Base-by-base conservation (phyloP, 129 eudicot species). In the Helichrysum umbraculigerum region DNA sequence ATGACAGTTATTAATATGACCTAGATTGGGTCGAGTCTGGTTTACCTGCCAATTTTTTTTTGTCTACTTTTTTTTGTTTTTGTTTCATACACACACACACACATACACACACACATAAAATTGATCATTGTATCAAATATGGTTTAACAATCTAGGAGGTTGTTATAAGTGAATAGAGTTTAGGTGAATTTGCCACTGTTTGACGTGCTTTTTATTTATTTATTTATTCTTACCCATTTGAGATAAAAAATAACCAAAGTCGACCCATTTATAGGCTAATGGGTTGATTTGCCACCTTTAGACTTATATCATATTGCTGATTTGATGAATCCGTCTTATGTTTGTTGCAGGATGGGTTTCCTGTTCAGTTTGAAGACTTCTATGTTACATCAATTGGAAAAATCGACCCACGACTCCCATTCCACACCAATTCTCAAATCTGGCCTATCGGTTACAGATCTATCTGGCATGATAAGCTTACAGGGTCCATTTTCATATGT, bases 371-470 rank as follows among this genome's bases (percentile, higher is more conserved):
- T 83, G 86, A 89, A 81, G 97, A 94, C 78, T 88, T 94, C 52
- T 84, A 76, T 79, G 73, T 94, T 56, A 78, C 85, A 20, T 84
- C 93, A 52, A 76, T 86, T 42, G 98, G 98, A 44, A 82, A 74
- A 80, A 82, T 94, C 75, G 93, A 91, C 88, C 83, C 85, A 56
- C 85, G 90, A 29, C 76, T 78, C 25, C 58, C 89, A n/a, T 94
- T 87, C 78, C 93, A 91, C 80, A 87, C 67, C 47, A 50, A 65
- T 47, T 60, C 74, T 72, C 90, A 89, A 75, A 91, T 94, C 68
- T 94, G 96, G 93, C 98, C 98, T 10, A 79, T 94, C 5, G 98
- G 96, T 63, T 94, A 91, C 87, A 87, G 72, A 85, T 94, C 90
- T 39, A 81, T 85, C 84, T 94, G 98, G 98, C 98, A 94, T 76